Evolutionary conservation across 176 grass and related monocot species (phyloP).

Genomic region (Triticum dicoccoides): DNA sequence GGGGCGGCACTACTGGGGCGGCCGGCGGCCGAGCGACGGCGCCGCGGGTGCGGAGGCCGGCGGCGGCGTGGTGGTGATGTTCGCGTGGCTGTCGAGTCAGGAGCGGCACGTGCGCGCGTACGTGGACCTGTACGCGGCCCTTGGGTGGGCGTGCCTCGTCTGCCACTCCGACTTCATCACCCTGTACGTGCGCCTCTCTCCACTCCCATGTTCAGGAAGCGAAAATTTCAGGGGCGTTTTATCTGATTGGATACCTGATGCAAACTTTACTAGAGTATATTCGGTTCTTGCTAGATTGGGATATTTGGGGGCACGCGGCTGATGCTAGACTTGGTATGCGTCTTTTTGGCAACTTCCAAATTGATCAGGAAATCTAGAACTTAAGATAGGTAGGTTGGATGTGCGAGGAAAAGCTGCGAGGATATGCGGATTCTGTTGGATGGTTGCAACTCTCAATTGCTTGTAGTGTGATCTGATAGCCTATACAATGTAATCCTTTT

Average conservation of each 20-base stretch:
- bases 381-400: background rate
- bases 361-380: background rate
- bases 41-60: background rate
- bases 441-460: background rate
- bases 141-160: conserved; percentile 75
- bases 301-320: too few relatives aligned
- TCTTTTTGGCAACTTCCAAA: background rate
- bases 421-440: background rate
- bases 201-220: background rate
- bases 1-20: conserved; percentile 87
- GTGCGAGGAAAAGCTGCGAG: background rate
- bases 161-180: conserved; percentile 91
- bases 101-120: conserved; percentile 73
- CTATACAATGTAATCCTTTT: background rate
- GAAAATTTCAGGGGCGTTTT: background rate
- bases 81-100: conserved; percentile 92
- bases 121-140: conserved; percentile 68
- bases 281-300: background rate
- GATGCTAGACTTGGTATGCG: too few relatives aligned
- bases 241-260: background rate
- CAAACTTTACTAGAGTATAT: background rate
- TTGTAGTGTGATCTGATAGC: background rate
- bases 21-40: conserved; percentile 26
- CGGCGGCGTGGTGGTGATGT: conserved; percentile 88
- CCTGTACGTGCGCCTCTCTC: conserved; percentile 32